Percentiles rank a stretch among this genome's conserved stretches.
phyloP scores from a whole-genome alignment of 2,329 filamentous ascomycete genomes.

The Cordyceps militaris region DNA sequence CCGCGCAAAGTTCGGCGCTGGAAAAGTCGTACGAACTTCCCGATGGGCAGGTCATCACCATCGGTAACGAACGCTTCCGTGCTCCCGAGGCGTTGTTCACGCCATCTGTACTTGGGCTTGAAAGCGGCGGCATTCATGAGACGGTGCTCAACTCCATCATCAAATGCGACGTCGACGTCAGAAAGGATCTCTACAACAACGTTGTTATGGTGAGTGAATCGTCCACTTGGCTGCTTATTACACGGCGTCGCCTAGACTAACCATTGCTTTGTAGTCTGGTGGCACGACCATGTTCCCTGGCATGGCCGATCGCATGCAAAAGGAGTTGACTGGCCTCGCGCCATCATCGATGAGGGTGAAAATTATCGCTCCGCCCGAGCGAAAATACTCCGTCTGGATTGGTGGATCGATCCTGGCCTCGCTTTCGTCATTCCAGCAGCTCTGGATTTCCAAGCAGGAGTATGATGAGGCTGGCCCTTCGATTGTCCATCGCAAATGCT shows the following conservation, averaged over 20 bases:
- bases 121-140: conserved; percentile 98
- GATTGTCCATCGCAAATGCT: conserved; percentile 99
- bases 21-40: conserved; percentile 99
- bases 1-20: conserved; percentile 94
- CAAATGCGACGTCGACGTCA: conserved; percentile 99
- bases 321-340: conserved; percentile 99
- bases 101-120: conserved; percentile 94
- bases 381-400: conserved; percentile 99
- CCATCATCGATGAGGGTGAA: conserved; percentile 99
- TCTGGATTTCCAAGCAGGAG: conserved; percentile 99
- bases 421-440: conserved; percentile 99
- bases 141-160: conserved; percentile 99
- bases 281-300: conserved; percentile 99
- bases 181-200: conserved; percentile 99
- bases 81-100: conserved; percentile 99
- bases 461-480: conserved; percentile 99
- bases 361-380: conserved; percentile 99
- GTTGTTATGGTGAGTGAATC: conserved; percentile 88
- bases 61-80: conserved; percentile 99
- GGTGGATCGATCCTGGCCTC: conserved; percentile 99
- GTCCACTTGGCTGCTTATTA: not conserved
- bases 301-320: conserved; percentile 99
- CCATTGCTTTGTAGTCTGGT: conserved; percentile 64
- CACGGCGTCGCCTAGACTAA: not conserved
- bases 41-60: conserved; percentile 99